A percentile compares a stretch with the other conserved stretches of the same genome.
Conservation (phyloP, 345 rosid genomes). For the Durio zibethinus region DNA sequence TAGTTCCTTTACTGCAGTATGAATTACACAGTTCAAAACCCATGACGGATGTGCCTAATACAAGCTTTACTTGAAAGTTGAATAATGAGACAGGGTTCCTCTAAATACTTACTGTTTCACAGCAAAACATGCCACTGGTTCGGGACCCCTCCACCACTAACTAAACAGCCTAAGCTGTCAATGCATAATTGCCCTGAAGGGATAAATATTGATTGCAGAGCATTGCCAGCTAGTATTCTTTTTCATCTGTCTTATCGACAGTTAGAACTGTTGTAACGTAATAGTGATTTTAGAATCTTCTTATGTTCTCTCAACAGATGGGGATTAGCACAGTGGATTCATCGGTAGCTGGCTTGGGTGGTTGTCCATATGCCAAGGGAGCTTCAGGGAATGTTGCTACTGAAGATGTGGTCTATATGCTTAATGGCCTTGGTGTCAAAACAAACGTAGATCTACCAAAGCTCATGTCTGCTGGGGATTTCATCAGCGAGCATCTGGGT, state of each 20-base stretch:
- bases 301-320: slow-evolving; percentile 39
- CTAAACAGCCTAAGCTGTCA: background rate
- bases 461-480: slow-evolving; percentile 60
- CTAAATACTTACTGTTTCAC: background rate
- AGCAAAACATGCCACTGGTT: background rate
- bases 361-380: slow-evolving; percentile 78
- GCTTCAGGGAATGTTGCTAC: slow-evolving; percentile 74
- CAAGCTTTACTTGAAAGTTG: background rate
- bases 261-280: background rate
- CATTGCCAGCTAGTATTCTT: slow-evolving; percentile 3
- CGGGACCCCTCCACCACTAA: background rate
- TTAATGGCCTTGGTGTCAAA: slow-evolving; percentile 58
- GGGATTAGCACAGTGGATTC: slow-evolving; percentile 68
- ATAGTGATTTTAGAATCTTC: background rate
- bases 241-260: background rate
- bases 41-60: background rate
- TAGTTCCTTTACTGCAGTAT: background rate
- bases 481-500: slow-evolving; percentile 57
- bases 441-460: slow-evolving; percentile 59
- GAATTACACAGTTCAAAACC: background rate
- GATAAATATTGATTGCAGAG: background rate
- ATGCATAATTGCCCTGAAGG: background rate
- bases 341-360: slow-evolving; percentile 64
- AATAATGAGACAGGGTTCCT: background rate
- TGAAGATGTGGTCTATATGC: slow-evolving; percentile 71